These are phyloP conservation scores for Kuraishia cidri DNA, from an alignment of 805 yeast species.

Conservation along the genomic window DNA sequence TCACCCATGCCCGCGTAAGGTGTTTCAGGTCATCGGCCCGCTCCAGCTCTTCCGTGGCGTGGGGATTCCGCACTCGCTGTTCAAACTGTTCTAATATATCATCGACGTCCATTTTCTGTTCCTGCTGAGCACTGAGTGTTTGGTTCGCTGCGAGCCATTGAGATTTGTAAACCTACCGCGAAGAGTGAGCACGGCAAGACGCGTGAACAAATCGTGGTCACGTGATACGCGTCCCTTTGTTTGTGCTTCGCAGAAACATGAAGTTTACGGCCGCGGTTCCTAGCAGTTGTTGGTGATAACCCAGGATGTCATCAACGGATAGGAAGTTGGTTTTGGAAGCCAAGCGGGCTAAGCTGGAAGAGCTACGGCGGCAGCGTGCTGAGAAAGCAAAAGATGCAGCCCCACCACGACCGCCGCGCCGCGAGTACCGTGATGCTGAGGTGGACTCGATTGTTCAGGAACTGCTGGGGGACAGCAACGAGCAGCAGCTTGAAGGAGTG, in stretches of 20 bases:
- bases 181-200: no score
- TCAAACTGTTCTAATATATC: conserved; percentile 67
- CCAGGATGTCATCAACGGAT: no score
- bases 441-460: conserved; percentile 2
- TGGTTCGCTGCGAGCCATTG: not conserved
- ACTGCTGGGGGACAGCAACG: not conserved
- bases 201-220: no score
- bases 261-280: no score
- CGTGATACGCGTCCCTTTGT: no score
- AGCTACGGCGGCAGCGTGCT: conserved; percentile 38
- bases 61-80: conserved; percentile 14
- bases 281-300: no score
- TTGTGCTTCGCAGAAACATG: no score
- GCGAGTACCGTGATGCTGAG: not conserved
- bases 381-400: conserved; percentile 13
- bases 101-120: conserved; percentile 42
- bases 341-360: conserved; percentile 39
- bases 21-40: conserved; percentile 28
- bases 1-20: conserved; percentile 63
- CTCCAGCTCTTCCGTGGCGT: conserved; percentile 11
- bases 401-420: conserved; percentile 1
- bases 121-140: not conserved
- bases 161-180: not conserved
- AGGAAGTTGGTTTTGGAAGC: conserved; percentile 27
- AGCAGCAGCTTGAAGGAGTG: not conserved